A percentile compares a stretch with the other conserved stretches of the same genome.
phyloP scores from a whole-genome alignment of 192 early-diverging fungal species.

The Lunasporangiospora selenospora region DNA sequence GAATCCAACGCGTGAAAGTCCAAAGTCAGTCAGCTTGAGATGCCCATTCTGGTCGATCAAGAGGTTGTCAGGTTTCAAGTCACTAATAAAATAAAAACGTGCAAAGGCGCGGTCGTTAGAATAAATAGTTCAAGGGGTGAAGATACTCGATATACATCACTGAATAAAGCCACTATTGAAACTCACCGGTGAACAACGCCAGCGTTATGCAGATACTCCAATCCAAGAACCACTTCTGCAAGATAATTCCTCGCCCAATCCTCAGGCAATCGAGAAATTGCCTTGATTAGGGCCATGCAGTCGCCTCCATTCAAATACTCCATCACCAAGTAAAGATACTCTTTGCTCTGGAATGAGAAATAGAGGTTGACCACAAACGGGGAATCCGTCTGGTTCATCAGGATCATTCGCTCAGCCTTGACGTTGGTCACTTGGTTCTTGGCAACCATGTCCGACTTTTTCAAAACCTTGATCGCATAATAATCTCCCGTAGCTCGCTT shows the following conservation, averaged over 20 bases:
- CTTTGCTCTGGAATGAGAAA: slow-evolving; percentile 84
- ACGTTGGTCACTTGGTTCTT: slow-evolving; percentile 94
- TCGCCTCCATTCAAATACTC: slow-evolving; percentile 92
- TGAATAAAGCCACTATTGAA: slow-evolving; percentile 13
- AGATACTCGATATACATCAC: background rate
- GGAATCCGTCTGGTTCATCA: slow-evolving; percentile 83
- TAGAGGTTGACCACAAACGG: slow-evolving; percentile 87
- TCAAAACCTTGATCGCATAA: slow-evolving; percentile 87
- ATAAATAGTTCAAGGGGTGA: background rate
- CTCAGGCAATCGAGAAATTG: slow-evolving; percentile 72
- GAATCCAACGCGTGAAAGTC: slow-evolving; percentile 83
- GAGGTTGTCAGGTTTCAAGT: slow-evolving; percentile 88
- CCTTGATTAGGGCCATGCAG: slow-evolving; percentile 85
- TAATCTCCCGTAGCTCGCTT: slow-evolving; percentile 87
- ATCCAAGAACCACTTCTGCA: slow-evolving; percentile 80
- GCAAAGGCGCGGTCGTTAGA: background rate
- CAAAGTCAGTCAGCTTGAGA: slow-evolving; percentile 90
- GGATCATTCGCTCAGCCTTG: slow-evolving; percentile 88
- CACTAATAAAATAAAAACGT: slow-evolving; percentile 56
- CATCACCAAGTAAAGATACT: slow-evolving; percentile 87
- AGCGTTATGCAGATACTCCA: slow-evolving; percentile 80
- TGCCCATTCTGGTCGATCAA: slow-evolving; percentile 87
- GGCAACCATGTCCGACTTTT: slow-evolving; percentile 88
- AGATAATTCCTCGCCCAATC: slow-evolving; percentile 89
- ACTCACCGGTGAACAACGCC: slow-evolving; percentile 84